phyloP scores from a whole-genome alignment of 2,329 filamentous ascomycete species.

The Alternaria angustiovoidea region DNA sequence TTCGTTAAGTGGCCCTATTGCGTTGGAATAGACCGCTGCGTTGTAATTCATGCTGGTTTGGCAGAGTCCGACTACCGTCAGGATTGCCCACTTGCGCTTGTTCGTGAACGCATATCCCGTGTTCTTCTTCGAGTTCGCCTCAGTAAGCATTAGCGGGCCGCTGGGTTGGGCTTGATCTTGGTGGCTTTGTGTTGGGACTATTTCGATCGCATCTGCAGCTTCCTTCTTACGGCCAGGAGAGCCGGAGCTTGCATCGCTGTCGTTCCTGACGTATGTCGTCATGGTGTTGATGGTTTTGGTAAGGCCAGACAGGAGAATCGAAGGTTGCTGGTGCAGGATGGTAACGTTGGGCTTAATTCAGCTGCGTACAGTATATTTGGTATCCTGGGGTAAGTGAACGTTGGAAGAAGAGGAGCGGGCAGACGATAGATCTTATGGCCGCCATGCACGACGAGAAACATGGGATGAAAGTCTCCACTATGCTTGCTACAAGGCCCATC shows the following conservation, averaged over 20 bases:
- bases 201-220: constrained; percentile 9
- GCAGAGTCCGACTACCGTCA: constrained; percentile 42
- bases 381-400: neutral
- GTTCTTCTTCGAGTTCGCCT: constrained; percentile 29
- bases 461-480: neutral
- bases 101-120: constrained; percentile 57
- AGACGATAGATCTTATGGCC: neutral
- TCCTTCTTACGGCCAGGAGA: constrained; percentile 10
- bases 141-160: constrained; percentile 22
- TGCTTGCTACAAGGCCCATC: neutral
- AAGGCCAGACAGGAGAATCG: neutral
- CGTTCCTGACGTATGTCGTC: constrained; percentile 7
- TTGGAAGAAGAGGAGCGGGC: neutral
- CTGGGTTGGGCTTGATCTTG: neutral
- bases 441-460: neutral
- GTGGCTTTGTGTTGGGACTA: constrained; percentile 8
- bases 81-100: constrained; percentile 54
- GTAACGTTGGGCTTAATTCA: neutral
- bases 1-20: constrained; percentile 60
- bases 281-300: constrained; percentile 10
- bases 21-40: constrained; percentile 64
- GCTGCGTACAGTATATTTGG: neutral
- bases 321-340: neutral
- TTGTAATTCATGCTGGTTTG: constrained; percentile 52
- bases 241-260: constrained; percentile 12